Evolutionary conservation across 2,329 filamentous ascomycete genomes (phyloP), one percentile per base, ranked within the genome.

Genomic region (Xylaria arbuscula): DNA sequence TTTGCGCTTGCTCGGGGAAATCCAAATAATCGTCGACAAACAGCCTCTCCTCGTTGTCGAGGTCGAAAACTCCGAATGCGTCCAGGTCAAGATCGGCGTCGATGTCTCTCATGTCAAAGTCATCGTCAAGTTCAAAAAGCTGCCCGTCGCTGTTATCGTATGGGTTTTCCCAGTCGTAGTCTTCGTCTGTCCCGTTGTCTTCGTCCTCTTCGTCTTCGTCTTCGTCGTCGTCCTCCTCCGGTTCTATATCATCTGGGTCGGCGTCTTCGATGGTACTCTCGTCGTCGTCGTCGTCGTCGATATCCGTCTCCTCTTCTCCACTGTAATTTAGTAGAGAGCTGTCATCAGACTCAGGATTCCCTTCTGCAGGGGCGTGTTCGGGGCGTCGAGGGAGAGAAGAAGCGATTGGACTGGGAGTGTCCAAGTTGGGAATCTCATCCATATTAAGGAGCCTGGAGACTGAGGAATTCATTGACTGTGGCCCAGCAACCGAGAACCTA

Each of bases 341-440:
- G 10, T 4, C 48, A 47, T 62, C 51, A 17, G 63, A 65, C 24
- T 28, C 19, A 22, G 47, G 8, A 28, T 40, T 2, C n/a, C 11
- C 53, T 7, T 61, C 17, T 17, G 67, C 66, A 45, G 59, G 54
- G 51, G 51, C 32, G 64, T 70, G 58, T 17, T 38, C 55, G 8
- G 36, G 17, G 53, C 36, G 28, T 15, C 2, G 47, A 24, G 50
- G 38, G 24, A 32, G 36, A 8, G 67, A 19, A 22, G 61, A 65
- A 19, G 64, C 45, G 17, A 28, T 57, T 40, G 34, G 42, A n/a
- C 42, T 55, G 6, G 58, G 50, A 2, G 48, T 51, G 64, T 72
- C 71, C n/a, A 72, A 74, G 62, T 72, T 53, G 40, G 62, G 40
- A 40, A 72, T 68, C 68, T 75, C 74, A 57, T 68, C 72, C 74